Conservation (phyloP, 495 filamentous ascomycete species). For the Lophium mytilinum region DNA sequence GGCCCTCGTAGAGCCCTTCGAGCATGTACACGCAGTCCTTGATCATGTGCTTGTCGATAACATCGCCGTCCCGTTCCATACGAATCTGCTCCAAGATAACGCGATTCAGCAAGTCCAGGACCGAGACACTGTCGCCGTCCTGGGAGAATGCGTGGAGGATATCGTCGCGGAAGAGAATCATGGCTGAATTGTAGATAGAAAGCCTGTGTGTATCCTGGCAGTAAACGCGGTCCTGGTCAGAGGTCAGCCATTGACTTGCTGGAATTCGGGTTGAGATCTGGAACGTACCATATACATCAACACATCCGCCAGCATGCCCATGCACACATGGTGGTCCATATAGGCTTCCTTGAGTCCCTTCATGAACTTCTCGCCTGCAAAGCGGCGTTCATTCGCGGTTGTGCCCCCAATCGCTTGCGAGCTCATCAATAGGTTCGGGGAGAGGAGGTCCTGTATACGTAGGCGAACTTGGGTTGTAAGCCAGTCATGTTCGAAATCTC, state of each 20-base stretch:
- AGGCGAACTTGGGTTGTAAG: slow-evolving; percentile 60
- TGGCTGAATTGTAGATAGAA: slow-evolving; percentile 72
- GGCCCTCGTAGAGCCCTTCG: slow-evolving; percentile 77
- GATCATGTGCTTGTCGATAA: slow-evolving; percentile 75
- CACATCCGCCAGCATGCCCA: slow-evolving; percentile 97
- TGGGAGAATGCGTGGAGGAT: slow-evolving; percentile 54
- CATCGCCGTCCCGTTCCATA: slow-evolving; percentile 83
- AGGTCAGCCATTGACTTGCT: not conserved
- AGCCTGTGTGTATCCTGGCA: slow-evolving; percentile 62
- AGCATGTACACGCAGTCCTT: slow-evolving; percentile 84
- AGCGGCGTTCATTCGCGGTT: slow-evolving; percentile 64
- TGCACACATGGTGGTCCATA: slow-evolving; percentile 82
- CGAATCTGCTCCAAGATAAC: slow-evolving; percentile 86
- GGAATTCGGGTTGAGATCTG: not conserved
- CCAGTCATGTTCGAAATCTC: slow-evolving; percentile 71
- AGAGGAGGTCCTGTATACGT: slow-evolving; percentile 52
- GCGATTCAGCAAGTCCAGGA: slow-evolving; percentile 65
- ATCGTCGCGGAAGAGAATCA: slow-evolving; percentile 79
- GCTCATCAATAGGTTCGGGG: slow-evolving; percentile 43
- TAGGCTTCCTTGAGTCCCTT: slow-evolving; percentile 66
- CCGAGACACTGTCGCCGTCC: slow-evolving; percentile 37
- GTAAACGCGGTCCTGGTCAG: slow-evolving; percentile 62
- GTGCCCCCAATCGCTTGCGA: slow-evolving; percentile 33
- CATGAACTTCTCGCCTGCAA: slow-evolving; percentile 78
- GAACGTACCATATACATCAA: slow-evolving; percentile 86